Evolutionary conservation across 129 eudicot species (phyloP), one percentile per base, ranked within the genome.

Genomic region (Rutidosis leptorrhynchoides): DNA sequence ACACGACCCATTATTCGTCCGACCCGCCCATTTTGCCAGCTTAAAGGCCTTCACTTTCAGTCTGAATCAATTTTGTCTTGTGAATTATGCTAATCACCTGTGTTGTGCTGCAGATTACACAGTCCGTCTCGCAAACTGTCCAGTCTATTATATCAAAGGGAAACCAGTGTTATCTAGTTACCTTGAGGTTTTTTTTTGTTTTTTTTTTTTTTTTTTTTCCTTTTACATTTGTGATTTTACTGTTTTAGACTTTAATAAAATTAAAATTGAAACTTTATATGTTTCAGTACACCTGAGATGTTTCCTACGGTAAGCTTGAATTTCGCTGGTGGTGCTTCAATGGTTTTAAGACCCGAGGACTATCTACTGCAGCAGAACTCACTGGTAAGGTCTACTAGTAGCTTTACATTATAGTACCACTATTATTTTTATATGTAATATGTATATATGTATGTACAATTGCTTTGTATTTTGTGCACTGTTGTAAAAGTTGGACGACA

Each of bases 311-410:
- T 93, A 45, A 84, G 85, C 68, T 82, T 93, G 62, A 93, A 93
- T 78, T 93, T 93, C 62, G 95, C 92, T 19, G 95, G 95, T 26
- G 89, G 95, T 64, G 99, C 96, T 70, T 73, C 95, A 20, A 93
- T 93, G 99, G 20, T 82, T 19, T 78, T 89, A 62, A 72, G 72
- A 62, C 96, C 96, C 2, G 84, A 89, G 35, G 96, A 93, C 70
- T 93, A 93, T 80, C 92, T 93, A 68, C 77, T 89, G 43, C 89
- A 93, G 79, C 95, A 88, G 61, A 86, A 82, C 68, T 86, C 95
- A 0, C 71, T 79, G 63, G 99, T 93, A 82, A 77, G 90, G 77
- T 62, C 32, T 53, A 51, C 17, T 14, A 32, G 30, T 29, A 17
- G 6, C 7, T 29, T 0, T 53, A 0, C 58, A 21, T 25, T 42